Evolutionary conservation across 2,329 filamentous ascomycete species (phyloP), one percentile per base, ranked within the genome.

Genomic region (Clarireedia monteithiana): DNA sequence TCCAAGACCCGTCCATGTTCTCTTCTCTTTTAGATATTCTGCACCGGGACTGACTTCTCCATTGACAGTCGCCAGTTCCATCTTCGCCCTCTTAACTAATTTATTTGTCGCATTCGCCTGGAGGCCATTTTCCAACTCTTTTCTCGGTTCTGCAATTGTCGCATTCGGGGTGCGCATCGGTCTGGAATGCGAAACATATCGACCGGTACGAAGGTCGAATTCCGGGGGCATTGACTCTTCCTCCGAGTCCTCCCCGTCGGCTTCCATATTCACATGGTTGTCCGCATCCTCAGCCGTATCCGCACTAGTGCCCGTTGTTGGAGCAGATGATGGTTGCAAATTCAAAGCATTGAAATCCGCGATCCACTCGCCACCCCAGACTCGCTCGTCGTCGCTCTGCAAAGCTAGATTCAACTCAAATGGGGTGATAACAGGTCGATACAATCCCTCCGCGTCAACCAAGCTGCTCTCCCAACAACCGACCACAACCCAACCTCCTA

Each of bases 381-480:
- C 75, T 57, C 92, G 80, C 67, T 86, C 82, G 34, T 84, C 80
- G 67, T 96, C 91, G 14, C 80, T 78, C 72, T 83, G 78, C 59
- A 99, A 72, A 4, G 89, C 89, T 48, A 96, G 74, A 53, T 84
- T 84, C 55, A 97, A 75, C 76, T 99, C 94, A 69, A 95, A 97
- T 0, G 92, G 92, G n/a, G 94, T 99, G 42, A 97, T 84, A 9
- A 97, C 85, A 0, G 91, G 91, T 64, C 84, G 82, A 79, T 86
- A 97, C 68, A 96, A 95, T 6, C 88, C 88, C 57, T 88, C 87
- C 61, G 91, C 90, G 64, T 96, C 92, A 4, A 99, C 82, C 50
- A 97, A 74, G 58, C 88, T 90, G 70, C 91, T 96, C 73, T 99
- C 94, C 94, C 94, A 99, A 72, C 94, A 99, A 2, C 94, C 92